Conservation (phyloP, 129 eudicot genomes). For the Calendula officinalis region DNA sequence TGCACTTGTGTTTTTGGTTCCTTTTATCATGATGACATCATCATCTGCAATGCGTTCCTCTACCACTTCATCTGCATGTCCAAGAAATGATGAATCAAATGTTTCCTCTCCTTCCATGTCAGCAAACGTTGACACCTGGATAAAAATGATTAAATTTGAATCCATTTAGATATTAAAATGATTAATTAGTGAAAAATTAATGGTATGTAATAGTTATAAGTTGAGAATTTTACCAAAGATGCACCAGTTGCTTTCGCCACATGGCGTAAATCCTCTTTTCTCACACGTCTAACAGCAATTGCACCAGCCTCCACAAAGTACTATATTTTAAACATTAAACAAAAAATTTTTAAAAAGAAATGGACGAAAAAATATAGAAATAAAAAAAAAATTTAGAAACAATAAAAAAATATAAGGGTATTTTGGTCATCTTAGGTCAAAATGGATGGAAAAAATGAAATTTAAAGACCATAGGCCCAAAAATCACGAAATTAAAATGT, state of each 20-base stretch:
- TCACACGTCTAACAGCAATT: constrained; percentile 95
- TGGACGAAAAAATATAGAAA: no score
- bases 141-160: no score
- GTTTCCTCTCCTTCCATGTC: constrained; percentile 99
- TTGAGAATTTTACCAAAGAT: constrained; percentile 18
- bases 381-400: no score
- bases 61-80: constrained; percentile 92
- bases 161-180: no score
- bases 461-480: no score
- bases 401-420: no score
- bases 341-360: no score
- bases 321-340: constrained; percentile 30
- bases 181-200: no score
- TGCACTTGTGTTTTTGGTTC: constrained; percentile 85
- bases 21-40: constrained; percentile 90
- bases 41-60: constrained; percentile 98
- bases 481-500: no score
- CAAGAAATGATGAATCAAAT: constrained; percentile 86
- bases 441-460: no score
- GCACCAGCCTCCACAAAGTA: constrained; percentile 99
- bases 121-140: constrained; percentile 92
- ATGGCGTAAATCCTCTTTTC: constrained; percentile 95
- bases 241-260: constrained; percentile 99
- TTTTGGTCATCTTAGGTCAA: no score
- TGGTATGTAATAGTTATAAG: no score